Conservation (phyloP, 2,329 filamentous ascomycete species). For the Alternaria infectoria region DNA sequence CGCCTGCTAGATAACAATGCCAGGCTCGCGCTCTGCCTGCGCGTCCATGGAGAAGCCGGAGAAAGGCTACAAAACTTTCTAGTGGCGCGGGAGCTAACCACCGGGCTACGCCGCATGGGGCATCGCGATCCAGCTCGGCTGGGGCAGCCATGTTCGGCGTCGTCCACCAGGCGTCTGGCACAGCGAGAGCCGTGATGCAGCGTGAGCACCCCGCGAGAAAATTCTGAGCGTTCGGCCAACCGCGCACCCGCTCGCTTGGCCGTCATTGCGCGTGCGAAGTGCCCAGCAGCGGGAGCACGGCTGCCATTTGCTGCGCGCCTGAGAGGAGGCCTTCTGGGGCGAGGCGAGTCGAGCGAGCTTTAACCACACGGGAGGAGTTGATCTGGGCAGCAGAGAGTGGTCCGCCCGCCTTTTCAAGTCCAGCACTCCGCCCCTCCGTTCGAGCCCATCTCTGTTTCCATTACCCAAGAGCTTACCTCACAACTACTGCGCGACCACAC, state of each 20-base stretch:
- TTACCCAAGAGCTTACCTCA: conserved; percentile 59
- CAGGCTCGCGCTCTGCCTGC: background rate
- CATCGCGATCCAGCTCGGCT: conserved; percentile 25
- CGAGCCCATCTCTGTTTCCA: conserved; percentile 48
- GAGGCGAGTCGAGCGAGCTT: conserved; percentile 17
- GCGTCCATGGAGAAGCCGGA: conserved; percentile 44
- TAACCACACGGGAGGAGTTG: conserved; percentile 24
- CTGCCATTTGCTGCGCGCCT: conserved; percentile 30
- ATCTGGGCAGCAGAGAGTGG: conserved; percentile 28
- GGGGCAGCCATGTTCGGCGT: conserved; percentile 21
- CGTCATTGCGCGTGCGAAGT: conserved; percentile 18
- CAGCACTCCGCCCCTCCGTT: conserved; percentile 43
- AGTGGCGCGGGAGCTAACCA: conserved; percentile 33
- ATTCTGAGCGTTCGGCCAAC: conserved; percentile 32
- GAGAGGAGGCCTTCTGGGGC: conserved; percentile 18
- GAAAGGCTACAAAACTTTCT: conserved; percentile 24
- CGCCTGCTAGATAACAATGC: background rate
- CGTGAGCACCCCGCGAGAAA: conserved; percentile 35
- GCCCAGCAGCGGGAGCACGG: conserved; percentile 23
- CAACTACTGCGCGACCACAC: conserved; percentile 49
- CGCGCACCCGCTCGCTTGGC: conserved; percentile 29
- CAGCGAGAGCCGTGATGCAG: conserved; percentile 14
- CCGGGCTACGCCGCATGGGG: conserved; percentile 10
- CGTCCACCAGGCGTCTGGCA: conserved; percentile 19
- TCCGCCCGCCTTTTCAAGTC: conserved; percentile 44